Conservation (phyloP, 108 stramenopile genomes). For the Pseudonitzschia pungens region DNA sequence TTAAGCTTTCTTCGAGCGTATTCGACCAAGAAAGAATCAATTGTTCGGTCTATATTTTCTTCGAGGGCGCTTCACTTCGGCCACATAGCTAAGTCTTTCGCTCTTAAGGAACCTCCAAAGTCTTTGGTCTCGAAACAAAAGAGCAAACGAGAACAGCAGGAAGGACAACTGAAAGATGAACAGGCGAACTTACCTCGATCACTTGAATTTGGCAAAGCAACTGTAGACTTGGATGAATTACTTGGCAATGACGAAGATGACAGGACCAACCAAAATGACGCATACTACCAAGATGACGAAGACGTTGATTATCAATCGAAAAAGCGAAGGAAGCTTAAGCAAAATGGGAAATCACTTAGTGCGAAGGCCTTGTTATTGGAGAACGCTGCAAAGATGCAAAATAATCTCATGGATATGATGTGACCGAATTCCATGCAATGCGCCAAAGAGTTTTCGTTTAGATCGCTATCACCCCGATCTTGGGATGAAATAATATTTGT, state of each 20-base stretch:
- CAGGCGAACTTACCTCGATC: conserved; percentile 30
- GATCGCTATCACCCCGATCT: too few relatives aligned
- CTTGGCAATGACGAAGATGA: neutral
- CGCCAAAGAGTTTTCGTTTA: too few relatives aligned
- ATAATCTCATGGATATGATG: conserved; percentile 46
- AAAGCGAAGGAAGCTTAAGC: conserved; percentile 20
- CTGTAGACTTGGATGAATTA: neutral
- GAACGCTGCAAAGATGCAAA: conserved; percentile 45
- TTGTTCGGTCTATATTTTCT: conserved; percentile 81
- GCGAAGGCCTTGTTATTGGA: conserved; percentile 36
- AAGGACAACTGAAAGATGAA: conserved; percentile 26
- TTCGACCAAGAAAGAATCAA: conserved; percentile 80
- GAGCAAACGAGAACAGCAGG: conserved; percentile 15
- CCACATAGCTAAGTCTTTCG: conserved; percentile 84
- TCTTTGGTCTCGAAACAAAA: conserved; percentile 50
- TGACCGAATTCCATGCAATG: neutral
- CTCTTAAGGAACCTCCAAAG: conserved; percentile 83
- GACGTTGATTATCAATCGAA: neutral
- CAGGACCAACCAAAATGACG: conserved; percentile 1
- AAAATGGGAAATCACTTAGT: conserved; percentile 21
- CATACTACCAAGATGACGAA: neutral
- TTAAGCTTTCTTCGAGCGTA: conserved; percentile 79
- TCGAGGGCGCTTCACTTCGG: conserved; percentile 82
- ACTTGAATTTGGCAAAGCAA: conserved; percentile 30
- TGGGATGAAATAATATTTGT: too few relatives aligned